phyloP scores from a whole-genome alignment of 2,329 filamentous ascomycete species.

The Fusarium concolor region DNA sequence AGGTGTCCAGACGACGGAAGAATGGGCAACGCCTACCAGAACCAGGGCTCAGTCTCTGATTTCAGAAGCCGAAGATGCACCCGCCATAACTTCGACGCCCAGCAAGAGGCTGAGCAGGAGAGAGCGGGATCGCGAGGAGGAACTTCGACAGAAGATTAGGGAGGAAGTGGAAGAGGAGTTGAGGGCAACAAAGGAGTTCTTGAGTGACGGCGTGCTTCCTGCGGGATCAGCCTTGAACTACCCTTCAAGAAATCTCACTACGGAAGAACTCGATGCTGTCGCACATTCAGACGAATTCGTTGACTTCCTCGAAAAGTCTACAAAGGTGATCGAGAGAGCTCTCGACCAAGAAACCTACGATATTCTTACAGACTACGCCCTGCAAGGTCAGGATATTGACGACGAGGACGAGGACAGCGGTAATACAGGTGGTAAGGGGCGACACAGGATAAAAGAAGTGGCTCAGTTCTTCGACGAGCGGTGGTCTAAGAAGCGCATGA shows the following conservation, averaged over 20 bases:
- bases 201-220: slow-evolving; percentile 57
- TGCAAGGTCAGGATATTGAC: slow-evolving; percentile 79
- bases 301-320: slow-evolving; percentile 94
- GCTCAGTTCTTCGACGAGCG: slow-evolving; percentile 94
- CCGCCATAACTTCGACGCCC: slow-evolving; percentile 67
- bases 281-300: slow-evolving; percentile 93
- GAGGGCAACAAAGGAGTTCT: slow-evolving; percentile 73
- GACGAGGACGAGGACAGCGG: slow-evolving; percentile 85
- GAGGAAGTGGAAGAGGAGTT: slow-evolving; percentile 95
- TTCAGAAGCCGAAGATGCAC: slow-evolving; percentile 72
- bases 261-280: slow-evolving; percentile 89
- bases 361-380: slow-evolving; percentile 92
- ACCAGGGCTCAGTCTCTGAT: slow-evolving; percentile 54
- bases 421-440: slow-evolving; percentile 76
- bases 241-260: slow-evolving; percentile 81
- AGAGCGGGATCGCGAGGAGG: slow-evolving; percentile 86
- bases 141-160: slow-evolving; percentile 84
- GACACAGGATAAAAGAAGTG: slow-evolving; percentile 84
- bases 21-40: slow-evolving; percentile 70
- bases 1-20: slow-evolving; percentile 89
- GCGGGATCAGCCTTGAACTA: slow-evolving; percentile 64
- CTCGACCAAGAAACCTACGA: slow-evolving; percentile 93
- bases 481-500: slow-evolving; percentile 98
- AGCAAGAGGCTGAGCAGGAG: slow-evolving; percentile 82
- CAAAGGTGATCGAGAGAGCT: slow-evolving; percentile 95